Evolutionary conservation across 78 protist species (phyloP), one percentile per base, ranked within the genome.

Genomic region (Dictyostelium brefeldianum): DNA sequence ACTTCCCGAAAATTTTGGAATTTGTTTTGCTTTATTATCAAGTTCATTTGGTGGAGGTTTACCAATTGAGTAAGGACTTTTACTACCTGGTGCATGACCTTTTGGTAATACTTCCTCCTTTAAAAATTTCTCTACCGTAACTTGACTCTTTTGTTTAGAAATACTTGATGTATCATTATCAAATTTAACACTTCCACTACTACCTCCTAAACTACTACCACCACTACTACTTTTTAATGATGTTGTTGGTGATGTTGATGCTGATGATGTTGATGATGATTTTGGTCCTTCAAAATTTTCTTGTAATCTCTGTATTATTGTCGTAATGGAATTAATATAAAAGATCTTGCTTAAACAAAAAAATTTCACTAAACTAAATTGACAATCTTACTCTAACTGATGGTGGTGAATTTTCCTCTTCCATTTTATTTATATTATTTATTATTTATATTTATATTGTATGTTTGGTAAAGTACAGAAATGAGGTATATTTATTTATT

Each of bases 51-150:
- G 81, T 46, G 73, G 65, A 57, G 91, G 83, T 47, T 84, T 84
- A 53, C 65, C 65, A 53, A 84, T 14, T 15, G 91, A 81, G 4
- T 81, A 84, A 47, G 41, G 53, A 27, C 74, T 81, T 4, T 27
- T 70, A 0, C 65, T 22, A 27, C 91, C 91, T 74, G 91, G 91
- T 74, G 78, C 80, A 20, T 69, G 81, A 15, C 91, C 91, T n/a
- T 69, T 74, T 74, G 91, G 91, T 17, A 84, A 12, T 5, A 84
- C 82, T 15, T 84, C 91, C 3, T 71, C 69, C 36, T 84, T 84
- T 46, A 84, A 57, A 57, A 84, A 84, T 6, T 71, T 84, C 15
- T 84, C 91, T 10, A 84, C 36, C n/a, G 31, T 43, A 59, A n/a
- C 78, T 20, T 73, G 51, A 17, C 57, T 59, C n/a, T 56, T 56